phyloP scores from a whole-genome alignment of 2,329 filamentous ascomycete species.

The Fusarium humuli region DNA sequence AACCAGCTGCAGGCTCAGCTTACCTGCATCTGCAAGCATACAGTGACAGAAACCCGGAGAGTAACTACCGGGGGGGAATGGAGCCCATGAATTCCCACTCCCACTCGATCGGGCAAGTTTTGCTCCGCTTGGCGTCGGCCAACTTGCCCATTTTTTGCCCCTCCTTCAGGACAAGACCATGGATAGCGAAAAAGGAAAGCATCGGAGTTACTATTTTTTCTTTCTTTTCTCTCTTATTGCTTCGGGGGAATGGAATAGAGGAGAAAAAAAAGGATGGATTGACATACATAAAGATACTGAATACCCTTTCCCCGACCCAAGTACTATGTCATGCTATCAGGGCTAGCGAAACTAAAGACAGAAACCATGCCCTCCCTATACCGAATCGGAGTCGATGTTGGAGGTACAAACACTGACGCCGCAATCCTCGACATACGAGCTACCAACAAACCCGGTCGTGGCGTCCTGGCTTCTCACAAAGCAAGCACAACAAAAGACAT shows the following conservation, averaged over 20 bases:
- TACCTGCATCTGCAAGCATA: neutral
- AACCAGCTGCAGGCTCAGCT: neutral
- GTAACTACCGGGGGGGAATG: neutral
- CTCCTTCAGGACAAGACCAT: neutral
- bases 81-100: neutral
- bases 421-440: slow-evolving; percentile 58
- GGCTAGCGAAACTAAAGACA: neutral
- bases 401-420: slow-evolving; percentile 58
- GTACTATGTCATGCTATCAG: slow-evolving; percentile 15
- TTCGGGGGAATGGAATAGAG: neutral
- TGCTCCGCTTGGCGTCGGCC: slow-evolving; percentile 30
- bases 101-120: slow-evolving; percentile 8
- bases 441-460: slow-evolving; percentile 50
- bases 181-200: slow-evolving; percentile 9
- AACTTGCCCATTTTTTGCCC: slow-evolving; percentile 13
- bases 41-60: neutral
- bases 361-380: slow-evolving; percentile 53
- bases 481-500: slow-evolving; percentile 63
- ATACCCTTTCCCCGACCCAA: neutral
- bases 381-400: slow-evolving; percentile 59
- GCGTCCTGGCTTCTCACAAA: slow-evolving; percentile 61
- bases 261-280: neutral
- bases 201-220: slow-evolving; percentile 3
- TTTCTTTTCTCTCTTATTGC: neutral
- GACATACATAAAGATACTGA: neutral